Evolutionary conservation across 305 asterid species (phyloP), one percentile per base, ranked within the genome.

Genomic region (Fraxinus floribunda): DNA sequence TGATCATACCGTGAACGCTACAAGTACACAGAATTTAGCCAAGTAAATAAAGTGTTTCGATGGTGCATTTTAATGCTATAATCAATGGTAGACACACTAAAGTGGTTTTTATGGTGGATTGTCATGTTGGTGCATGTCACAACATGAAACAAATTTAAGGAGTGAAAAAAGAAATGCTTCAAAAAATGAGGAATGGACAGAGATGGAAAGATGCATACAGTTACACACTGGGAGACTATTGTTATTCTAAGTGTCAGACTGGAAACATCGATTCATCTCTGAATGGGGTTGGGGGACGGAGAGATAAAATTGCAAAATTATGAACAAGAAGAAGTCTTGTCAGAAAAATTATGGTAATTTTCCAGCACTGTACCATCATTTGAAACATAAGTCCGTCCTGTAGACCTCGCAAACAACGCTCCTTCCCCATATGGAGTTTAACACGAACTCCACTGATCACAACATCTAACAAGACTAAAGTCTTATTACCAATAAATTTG

Each of bases 1-100:
- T 89, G 82, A 88, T 95, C 99, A 84, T 91, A 93, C 36, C 87
- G 92, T 62, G 93, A 88, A 55, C 96, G 95, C 99, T 95, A 88
- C 87, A 90, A 64, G 75, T 77, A 46, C 79, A 77, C 83, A 84
- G 72, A 68, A 88, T 78, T 81, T 22, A 78, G 84, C 75, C 81
- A 82, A 83, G 75, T 35, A 78, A 80, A 84, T 22, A 20, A 74
- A 62, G 34, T 16, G 22, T 68, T 46, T 36, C 74, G 11, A n/a
- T n/a, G 7, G 16, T 36, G 80, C 55, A 49, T 22, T 30, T 13
- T 22, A 24, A 78, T 57, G 66, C 24, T 32, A 26, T 11, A 41
- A 26, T 44, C 39, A 11, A 62, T n/a, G 62, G 62, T 6, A 10
- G 35, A 60, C 74, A 18, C 57, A 11, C n/a, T 34, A 35, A 30